Percentiles rank a stretch among this genome's conserved stretches.
phyloP scores from a whole-genome alignment of 1,284 basidiomycete species.

The Fistulinella cinereoalba region DNA sequence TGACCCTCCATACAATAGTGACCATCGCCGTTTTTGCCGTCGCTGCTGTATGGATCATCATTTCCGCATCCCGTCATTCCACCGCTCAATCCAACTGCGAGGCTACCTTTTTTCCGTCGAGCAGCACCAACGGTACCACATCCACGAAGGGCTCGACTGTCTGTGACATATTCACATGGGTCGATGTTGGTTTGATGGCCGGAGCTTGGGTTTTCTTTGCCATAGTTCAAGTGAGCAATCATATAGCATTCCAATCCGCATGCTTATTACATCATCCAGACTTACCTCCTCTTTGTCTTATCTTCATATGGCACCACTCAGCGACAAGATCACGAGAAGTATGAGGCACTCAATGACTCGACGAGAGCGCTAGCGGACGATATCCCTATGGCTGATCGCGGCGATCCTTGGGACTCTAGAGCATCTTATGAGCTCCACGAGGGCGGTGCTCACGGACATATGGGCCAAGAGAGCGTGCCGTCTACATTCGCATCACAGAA shows the following conservation, averaged over 20 bases:
- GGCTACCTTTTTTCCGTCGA: slow-evolving; percentile 51
- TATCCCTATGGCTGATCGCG: slow-evolving; percentile 62
- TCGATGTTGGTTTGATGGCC: slow-evolving; percentile 87
- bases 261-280: slow-evolving; percentile 38
- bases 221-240: slow-evolving; percentile 59
- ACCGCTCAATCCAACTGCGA: slow-evolving; percentile 69
- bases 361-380: slow-evolving; percentile 59
- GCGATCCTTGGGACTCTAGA: slow-evolving; percentile 73
- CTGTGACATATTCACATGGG: slow-evolving; percentile 88
- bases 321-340: slow-evolving; percentile 76
- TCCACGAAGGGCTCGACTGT: slow-evolving; percentile 61
- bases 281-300: slow-evolving; percentile 68
- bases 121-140: slow-evolving; percentile 34
- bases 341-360: slow-evolving; percentile 72
- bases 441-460: slow-evolving; percentile 41
- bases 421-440: slow-evolving; percentile 48
- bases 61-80: slow-evolving; percentile 73
- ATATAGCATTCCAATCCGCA: not conserved
- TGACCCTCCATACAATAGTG: slow-evolving; percentile 62
- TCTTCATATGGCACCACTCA: slow-evolving; percentile 74
- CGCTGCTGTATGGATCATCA: slow-evolving; percentile 75
- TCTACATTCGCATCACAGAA: slow-evolving; percentile 52
- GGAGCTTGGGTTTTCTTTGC: slow-evolving; percentile 78
- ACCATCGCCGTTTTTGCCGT: slow-evolving; percentile 66
- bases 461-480: slow-evolving; percentile 50